Conservation (phyloP, 2,329 filamentous ascomycete species). For the Phoma sp. region DNA sequence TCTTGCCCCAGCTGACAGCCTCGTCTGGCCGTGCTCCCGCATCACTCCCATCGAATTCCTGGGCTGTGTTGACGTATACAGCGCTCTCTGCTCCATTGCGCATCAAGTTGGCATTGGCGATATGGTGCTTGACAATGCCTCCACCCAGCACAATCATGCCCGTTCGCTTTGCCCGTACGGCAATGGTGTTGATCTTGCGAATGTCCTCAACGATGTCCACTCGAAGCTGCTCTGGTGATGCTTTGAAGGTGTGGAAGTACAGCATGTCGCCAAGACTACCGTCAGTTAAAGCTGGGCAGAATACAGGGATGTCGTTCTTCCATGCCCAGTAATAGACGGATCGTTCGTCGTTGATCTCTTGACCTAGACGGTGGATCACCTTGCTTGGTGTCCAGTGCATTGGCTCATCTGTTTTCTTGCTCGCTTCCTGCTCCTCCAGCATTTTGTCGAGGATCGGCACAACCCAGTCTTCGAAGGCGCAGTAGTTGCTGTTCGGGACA, state of each 20-base stretch:
- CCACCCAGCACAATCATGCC: slow-evolving; percentile 97
- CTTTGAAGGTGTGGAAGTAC: slow-evolving; percentile 96
- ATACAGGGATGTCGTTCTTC: slow-evolving; percentile 95
- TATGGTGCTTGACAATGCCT: slow-evolving; percentile 97
- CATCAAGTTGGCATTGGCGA: slow-evolving; percentile 97
- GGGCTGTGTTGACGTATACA: slow-evolving; percentile 96
- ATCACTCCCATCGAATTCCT: slow-evolving; percentile 97
- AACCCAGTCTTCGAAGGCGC: slow-evolving; percentile 96
- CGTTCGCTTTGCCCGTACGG: slow-evolving; percentile 83
- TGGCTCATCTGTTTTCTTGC: slow-evolving; percentile 69
- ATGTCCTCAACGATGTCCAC: slow-evolving; percentile 96
- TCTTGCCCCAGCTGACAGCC: slow-evolving; percentile 98
- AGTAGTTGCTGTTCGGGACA: slow-evolving; percentile 97
- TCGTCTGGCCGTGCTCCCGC: slow-evolving; percentile 94
- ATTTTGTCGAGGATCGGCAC: slow-evolving; percentile 93
- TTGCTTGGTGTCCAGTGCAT: slow-evolving; percentile 94
- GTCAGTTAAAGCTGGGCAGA: slow-evolving; percentile 95
- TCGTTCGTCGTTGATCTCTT: slow-evolving; percentile 90
- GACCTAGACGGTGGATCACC: slow-evolving; percentile 86
- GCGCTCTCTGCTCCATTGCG: slow-evolving; percentile 95
- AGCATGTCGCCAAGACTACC: slow-evolving; percentile 97
- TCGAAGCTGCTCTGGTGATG: slow-evolving; percentile 79
- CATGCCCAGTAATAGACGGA: slow-evolving; percentile 98
- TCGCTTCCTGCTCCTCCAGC: slow-evolving; percentile 90
- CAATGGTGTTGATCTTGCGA: slow-evolving; percentile 87